Percentiles rank a stretch among this genome's conserved stretches.
Evolutionary conservation across 495 filamentous ascomycete species (phyloP).

Genomic region (Hyaloscypha finlandica): DNA sequence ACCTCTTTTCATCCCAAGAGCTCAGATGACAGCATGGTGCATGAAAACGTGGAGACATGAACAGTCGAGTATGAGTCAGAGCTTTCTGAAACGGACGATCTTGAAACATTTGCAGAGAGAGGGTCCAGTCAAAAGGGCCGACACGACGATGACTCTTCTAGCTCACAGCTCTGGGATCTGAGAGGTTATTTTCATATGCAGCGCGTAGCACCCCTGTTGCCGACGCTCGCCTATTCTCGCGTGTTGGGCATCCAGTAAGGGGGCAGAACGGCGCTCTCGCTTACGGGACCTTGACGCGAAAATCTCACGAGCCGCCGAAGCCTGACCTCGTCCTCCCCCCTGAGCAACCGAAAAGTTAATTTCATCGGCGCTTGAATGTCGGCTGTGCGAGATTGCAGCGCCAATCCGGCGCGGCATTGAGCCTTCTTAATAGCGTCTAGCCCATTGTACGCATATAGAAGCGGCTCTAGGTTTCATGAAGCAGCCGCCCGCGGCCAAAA

Average conservation of each 20-base stretch:
- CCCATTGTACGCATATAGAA: slow-evolving; percentile 10
- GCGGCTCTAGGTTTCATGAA: slow-evolving; percentile 30
- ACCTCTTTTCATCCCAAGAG: slow-evolving; percentile 21
- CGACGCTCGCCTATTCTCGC: slow-evolving; percentile 16
- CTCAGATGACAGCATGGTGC: slow-evolving; percentile 19
- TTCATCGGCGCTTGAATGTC: slow-evolving; percentile 31
- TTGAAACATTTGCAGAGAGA: slow-evolving; percentile 22
- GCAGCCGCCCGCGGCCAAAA: slow-evolving; percentile 25
- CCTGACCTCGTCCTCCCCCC: slow-evolving; percentile 4
- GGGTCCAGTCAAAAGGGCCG: slow-evolving; percentile 22
- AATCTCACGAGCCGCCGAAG: slow-evolving; percentile 25
- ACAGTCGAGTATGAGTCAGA: slow-evolving; percentile 30
- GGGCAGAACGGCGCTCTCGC: slow-evolving; percentile 5
- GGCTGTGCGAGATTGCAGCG: slow-evolving; percentile 31
- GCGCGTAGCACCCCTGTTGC: slow-evolving; percentile 25
- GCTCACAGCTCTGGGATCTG: slow-evolving; percentile 13
- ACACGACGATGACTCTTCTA: slow-evolving; percentile 25
- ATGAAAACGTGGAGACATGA: slow-evolving; percentile 21
- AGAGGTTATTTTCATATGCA: slow-evolving; percentile 27
- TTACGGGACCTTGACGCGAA: slow-evolving; percentile 22
- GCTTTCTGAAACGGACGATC: slow-evolving; percentile 27
- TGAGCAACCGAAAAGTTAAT: slow-evolving; percentile 6
- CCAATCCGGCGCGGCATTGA: slow-evolving; percentile 26
- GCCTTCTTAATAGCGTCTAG: not conserved
- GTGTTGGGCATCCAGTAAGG: slow-evolving; percentile 25